Evolutionary conservation across 345 rosid species (phyloP).

Genomic region (Raphanus raphanistrum): DNA sequence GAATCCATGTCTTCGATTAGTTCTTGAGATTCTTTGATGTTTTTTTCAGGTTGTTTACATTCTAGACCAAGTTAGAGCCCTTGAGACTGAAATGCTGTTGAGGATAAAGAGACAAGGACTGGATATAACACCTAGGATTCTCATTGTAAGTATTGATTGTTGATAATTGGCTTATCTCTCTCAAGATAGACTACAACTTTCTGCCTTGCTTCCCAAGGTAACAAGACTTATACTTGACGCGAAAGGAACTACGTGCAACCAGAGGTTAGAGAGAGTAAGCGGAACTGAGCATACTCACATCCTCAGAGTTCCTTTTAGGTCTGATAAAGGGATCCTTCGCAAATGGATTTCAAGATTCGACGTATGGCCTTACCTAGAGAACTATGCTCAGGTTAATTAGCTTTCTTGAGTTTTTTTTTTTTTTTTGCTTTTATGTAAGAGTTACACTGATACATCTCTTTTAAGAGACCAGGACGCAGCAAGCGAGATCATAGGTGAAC

Average conservation of each 20-base stretch:
- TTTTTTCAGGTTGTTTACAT: constrained; percentile 79
- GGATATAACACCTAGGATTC: constrained; percentile 79
- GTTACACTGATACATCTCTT: not conserved
- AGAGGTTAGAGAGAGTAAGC: constrained; percentile 84
- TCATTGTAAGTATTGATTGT: constrained; percentile 58
- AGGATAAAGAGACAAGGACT: constrained; percentile 88
- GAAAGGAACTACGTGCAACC: constrained; percentile 93
- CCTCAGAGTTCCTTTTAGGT: constrained; percentile 89
- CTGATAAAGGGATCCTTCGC: constrained; percentile 81
- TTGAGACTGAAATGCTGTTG: constrained; percentile 86
- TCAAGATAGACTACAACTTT: constrained; percentile 2
- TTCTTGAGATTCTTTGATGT: not conserved
- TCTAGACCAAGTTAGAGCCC: constrained; percentile 96
- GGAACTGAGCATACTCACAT: constrained; percentile 88
- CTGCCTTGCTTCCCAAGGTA: constrained; percentile 47
- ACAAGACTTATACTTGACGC: constrained; percentile 93
- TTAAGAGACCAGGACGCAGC: constrained; percentile 66
- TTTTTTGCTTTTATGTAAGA: not conserved
- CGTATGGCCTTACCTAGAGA: constrained; percentile 97
- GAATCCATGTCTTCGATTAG: not conserved
- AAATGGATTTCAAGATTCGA: constrained; percentile 98
- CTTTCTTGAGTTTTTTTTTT: not conserved
- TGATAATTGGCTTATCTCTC: not conserved
- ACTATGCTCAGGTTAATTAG: constrained; percentile 65
- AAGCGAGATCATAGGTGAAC: constrained; percentile 79